Percentiles rank a stretch among this genome's conserved stretches.
Evolutionary conservation across 768 basidiomycete genomes (phyloP).

Genomic region (Amanita jacksonii): DNA sequence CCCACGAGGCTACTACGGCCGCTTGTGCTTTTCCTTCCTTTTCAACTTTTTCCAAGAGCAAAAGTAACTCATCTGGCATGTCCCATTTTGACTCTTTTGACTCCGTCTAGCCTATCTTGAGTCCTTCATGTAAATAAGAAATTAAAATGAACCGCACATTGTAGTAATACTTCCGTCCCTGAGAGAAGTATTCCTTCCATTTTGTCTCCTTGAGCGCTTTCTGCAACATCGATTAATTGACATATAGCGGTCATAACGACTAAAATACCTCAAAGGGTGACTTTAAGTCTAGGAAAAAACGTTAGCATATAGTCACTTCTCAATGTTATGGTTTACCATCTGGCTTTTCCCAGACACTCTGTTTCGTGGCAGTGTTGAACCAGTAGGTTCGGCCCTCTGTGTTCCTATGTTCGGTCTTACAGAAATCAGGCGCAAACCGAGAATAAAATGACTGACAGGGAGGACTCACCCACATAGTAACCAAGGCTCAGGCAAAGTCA

Average conservation of each 20-base stretch:
- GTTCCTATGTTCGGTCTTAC: constrained; percentile 87
- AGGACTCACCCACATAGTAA: constrained; percentile 8
- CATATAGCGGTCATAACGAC: constrained; percentile 7
- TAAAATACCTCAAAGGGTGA: constrained; percentile 76
- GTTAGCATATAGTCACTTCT: neutral
- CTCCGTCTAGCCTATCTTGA: constrained; percentile 44
- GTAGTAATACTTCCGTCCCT: constrained; percentile 86
- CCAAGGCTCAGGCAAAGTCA: neutral
- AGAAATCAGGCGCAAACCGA: too few species aligned
- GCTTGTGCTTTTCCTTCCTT: constrained; percentile 47
- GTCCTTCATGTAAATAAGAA: neutral
- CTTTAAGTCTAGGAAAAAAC: constrained; percentile 55
- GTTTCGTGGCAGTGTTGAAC: constrained; percentile 83
- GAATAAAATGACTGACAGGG: too few species aligned
- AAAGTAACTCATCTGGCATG: constrained; percentile 85
- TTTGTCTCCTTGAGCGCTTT: constrained; percentile 82
- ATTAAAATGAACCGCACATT: constrained; percentile 40
- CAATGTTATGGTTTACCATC: constrained; percentile 48
- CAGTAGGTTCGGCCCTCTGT: constrained; percentile 97
- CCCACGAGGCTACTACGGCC: constrained; percentile 17
- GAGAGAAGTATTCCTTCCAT: constrained; percentile 96
- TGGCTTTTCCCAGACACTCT: constrained; percentile 98
- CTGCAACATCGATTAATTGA: constrained; percentile 10
- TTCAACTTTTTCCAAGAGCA: constrained; percentile 80
- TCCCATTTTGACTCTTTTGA: constrained; percentile 97